Evolutionary conservation across 129 eudicot genomes (phyloP).

Genomic region (Lactuca sativa): DNA sequence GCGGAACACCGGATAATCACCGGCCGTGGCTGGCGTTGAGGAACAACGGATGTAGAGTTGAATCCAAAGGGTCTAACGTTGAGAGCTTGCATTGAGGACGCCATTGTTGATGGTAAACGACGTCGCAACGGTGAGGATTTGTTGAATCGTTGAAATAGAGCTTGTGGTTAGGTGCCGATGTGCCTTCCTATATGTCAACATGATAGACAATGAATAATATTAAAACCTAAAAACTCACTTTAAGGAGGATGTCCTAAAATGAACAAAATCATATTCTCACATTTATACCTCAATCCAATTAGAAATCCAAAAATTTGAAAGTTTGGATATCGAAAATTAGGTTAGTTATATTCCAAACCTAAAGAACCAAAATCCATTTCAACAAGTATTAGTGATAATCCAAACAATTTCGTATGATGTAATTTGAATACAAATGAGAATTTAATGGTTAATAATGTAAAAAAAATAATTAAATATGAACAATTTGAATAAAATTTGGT

Average conservation of each 20-base stretch:
- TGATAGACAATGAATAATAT: not conserved
- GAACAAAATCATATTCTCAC: too few species aligned
- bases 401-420: too few species aligned
- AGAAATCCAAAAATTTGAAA: not conserved
- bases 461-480: too few species aligned
- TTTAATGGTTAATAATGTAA: too few species aligned
- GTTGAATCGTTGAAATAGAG: slow-evolving; percentile 1
- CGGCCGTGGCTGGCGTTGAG: slow-evolving; percentile 27
- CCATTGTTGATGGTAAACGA: slow-evolving; percentile 29
- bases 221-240: not conserved
- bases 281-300: too few species aligned
- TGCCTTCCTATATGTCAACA: not conserved
- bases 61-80: slow-evolving; percentile 35
- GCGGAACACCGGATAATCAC: slow-evolving; percentile 57
- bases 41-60: slow-evolving; percentile 1
- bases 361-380: too few species aligned
- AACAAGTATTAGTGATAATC: too few species aligned
- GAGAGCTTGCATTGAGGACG: slow-evolving; percentile 50
- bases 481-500: too few species aligned
- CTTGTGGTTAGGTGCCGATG: not conserved
- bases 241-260: not conserved
- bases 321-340: too few species aligned
- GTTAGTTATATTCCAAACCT: too few species aligned
- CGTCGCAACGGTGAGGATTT: not conserved
- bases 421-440: too few species aligned